These are phyloP conservation scores for Lactifluus hygrophoroides DNA, from an alignment of 768 basidiomycete species.

Conservation along the genomic window DNA sequence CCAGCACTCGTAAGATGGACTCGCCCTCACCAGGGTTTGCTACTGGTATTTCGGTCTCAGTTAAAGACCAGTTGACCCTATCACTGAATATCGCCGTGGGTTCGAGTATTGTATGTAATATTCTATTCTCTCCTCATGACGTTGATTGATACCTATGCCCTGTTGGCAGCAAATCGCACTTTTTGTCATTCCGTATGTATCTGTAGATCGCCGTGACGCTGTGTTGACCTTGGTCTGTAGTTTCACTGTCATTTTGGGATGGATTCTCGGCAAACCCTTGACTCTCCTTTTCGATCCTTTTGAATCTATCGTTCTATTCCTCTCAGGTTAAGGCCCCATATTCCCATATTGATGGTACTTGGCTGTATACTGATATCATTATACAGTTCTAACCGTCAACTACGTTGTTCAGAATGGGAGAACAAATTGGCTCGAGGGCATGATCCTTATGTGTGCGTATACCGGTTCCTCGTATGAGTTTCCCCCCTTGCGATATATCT, in stretches of 20 bases:
- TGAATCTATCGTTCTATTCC: conserved; percentile 61
- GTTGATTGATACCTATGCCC: background rate
- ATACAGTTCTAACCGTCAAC: conserved; percentile 75
- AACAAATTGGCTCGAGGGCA: conserved; percentile 79
- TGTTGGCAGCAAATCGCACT: conserved; percentile 67
- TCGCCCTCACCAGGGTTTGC: conserved; percentile 52
- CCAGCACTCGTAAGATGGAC: background rate
- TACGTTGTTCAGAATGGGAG: conserved; percentile 75
- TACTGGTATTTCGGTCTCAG: conserved; percentile 85
- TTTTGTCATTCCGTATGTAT: conserved; percentile 70
- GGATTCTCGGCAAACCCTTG: conserved; percentile 74
- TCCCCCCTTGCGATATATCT: background rate
- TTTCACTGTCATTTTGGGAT: conserved; percentile 68
- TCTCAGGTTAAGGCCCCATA: conserved; percentile 29
- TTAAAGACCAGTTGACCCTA: conserved; percentile 82
- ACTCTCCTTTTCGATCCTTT: conserved; percentile 84
- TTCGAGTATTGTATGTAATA: conserved; percentile 57
- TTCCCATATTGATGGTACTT: too few species aligned
- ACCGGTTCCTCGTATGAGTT: background rate
- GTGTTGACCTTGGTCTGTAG: conserved; percentile 28
- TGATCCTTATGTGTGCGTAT: conserved; percentile 56
- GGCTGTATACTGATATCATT: background rate
- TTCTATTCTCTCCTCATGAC: background rate
- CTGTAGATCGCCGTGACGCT: background rate
- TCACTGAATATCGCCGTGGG: conserved; percentile 91